Conservation (phyloP, 2,329 filamentous ascomycete genomes). For the Pseudonectria buxi region DNA sequence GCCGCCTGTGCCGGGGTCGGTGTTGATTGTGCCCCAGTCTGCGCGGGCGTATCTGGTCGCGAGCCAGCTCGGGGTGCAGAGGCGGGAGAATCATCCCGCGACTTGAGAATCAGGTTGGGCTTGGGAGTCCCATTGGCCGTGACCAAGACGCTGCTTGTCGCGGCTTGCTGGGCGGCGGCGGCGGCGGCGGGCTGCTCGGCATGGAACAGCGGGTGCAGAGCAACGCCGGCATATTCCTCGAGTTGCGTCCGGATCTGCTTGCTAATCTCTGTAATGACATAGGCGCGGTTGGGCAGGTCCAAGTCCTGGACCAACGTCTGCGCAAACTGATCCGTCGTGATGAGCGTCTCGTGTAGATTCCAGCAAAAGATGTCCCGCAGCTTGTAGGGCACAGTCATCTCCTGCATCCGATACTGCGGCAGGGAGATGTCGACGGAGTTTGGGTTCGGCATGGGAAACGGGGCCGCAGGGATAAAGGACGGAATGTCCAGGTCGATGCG, state of each 20-base stretch:
- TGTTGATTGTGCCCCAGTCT: slow-evolving; percentile 43
- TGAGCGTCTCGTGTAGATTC: slow-evolving; percentile 92
- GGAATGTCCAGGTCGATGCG: slow-evolving; percentile 92
- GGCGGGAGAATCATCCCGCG: slow-evolving; percentile 33
- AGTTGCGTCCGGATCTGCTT: slow-evolving; percentile 91
- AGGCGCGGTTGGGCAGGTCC: slow-evolving; percentile 71
- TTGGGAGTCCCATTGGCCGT: slow-evolving; percentile 21
- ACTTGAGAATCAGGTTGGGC: slow-evolving; percentile 25
- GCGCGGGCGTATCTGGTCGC: slow-evolving; percentile 51
- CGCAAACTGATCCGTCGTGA: slow-evolving; percentile 96
- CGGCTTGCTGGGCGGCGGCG: slow-evolving; percentile 8
- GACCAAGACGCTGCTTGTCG: slow-evolving; percentile 3
- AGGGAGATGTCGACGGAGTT: slow-evolving; percentile 61
- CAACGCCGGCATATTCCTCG: slow-evolving; percentile 92
- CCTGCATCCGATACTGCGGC: slow-evolving; percentile 72
- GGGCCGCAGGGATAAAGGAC: slow-evolving; percentile 60
- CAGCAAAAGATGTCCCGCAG: slow-evolving; percentile 94
- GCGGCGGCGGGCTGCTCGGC: slow-evolving; percentile 35
- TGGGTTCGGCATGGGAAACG: slow-evolving; percentile 58
- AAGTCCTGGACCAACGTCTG: slow-evolving; percentile 83
- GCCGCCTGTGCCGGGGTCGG: slow-evolving; percentile 36
- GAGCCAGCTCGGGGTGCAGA: slow-evolving; percentile 31
- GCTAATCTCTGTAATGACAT: slow-evolving; percentile 73
- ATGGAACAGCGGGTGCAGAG: slow-evolving; percentile 87
- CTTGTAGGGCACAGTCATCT: slow-evolving; percentile 75